phyloP scores from a whole-genome alignment of 768 basidiomycete genomes.

The Megacollybia marginata region DNA sequence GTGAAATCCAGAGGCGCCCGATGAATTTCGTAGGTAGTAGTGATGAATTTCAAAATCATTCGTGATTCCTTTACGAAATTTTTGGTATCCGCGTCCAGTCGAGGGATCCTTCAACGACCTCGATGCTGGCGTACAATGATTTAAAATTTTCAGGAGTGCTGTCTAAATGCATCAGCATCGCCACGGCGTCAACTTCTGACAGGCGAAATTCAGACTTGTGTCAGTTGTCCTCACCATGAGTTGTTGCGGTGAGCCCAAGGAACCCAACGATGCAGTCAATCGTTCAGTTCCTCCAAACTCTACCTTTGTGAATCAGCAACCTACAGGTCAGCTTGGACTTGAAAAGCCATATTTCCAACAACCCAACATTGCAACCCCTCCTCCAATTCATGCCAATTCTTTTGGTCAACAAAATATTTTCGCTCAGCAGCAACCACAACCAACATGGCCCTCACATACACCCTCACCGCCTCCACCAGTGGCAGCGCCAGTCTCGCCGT shows the following conservation, averaged over 20 bases:
- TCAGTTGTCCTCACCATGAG: slow-evolving; percentile 33
- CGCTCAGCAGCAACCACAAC: background rate
- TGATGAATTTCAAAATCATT: too few relatives aligned
- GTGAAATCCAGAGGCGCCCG: too few relatives aligned
- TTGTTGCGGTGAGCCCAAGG: slow-evolving; percentile 54
- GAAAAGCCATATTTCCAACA: slow-evolving; percentile 39
- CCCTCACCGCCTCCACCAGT: slow-evolving; percentile 26
- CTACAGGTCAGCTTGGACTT: slow-evolving; percentile 27
- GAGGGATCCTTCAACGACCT: too few relatives aligned
- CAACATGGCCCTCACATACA: slow-evolving; percentile 25
- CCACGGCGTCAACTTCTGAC: too few relatives aligned
- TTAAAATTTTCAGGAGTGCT: too few relatives aligned
- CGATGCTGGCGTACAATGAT: too few relatives aligned
- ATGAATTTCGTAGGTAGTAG: too few relatives aligned
- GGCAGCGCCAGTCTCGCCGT: slow-evolving; percentile 4
- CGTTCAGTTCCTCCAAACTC: slow-evolving; percentile 19
- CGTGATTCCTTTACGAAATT: too few relatives aligned
- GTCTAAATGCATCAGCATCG: too few relatives aligned
- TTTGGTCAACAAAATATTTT: slow-evolving; percentile 8
- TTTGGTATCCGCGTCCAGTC: too few relatives aligned
- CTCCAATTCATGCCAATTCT: slow-evolving; percentile 21
- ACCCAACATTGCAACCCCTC: slow-evolving; percentile 38
- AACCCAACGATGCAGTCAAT: slow-evolving; percentile 25
- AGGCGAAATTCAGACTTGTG: too few relatives aligned
- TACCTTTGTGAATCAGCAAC: slow-evolving; percentile 45